phyloP scores from a whole-genome alignment of 768 basidiomycete genomes.

The Pulveroboletus sp. region DNA sequence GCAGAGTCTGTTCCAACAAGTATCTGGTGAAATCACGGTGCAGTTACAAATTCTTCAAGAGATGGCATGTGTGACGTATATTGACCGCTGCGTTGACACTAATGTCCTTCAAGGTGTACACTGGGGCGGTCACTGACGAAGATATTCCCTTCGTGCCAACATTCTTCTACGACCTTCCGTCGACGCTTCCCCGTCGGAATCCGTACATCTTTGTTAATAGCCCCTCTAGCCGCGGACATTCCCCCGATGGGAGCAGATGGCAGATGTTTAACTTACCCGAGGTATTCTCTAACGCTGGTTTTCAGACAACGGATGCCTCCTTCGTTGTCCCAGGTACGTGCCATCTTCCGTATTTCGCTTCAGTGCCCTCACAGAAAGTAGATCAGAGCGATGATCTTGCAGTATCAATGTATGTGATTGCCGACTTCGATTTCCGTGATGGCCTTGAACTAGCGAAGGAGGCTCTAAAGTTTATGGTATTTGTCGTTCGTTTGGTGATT shows the following conservation, averaged over 20 bases:
- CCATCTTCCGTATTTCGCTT: neutral
- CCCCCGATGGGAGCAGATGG: constrained; percentile 5
- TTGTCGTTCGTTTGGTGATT: constrained; percentile 13
- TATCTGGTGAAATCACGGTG: constrained; percentile 41
- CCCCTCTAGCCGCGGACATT: constrained; percentile 26
- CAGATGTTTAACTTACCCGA: constrained; percentile 30
- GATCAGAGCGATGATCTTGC: constrained; percentile 24
- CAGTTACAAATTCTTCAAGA: constrained; percentile 73
- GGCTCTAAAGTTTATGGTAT: constrained; percentile 61
- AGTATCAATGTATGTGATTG: constrained; percentile 60
- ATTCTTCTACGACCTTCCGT: constrained; percentile 90
- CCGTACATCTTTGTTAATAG: constrained; percentile 60
- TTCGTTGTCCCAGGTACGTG: constrained; percentile 65
- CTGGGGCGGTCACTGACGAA: constrained; percentile 51
- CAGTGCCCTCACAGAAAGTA: constrained; percentile 8
- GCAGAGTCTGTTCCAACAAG: constrained; percentile 25
- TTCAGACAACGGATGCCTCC: constrained; percentile 36
- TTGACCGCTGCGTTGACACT: neutral
- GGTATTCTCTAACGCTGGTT: constrained; percentile 31
- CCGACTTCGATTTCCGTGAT: constrained; percentile 65
- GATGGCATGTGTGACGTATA: constrained; percentile 41
- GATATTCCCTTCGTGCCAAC: constrained; percentile 48
- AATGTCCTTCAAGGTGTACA: constrained; percentile 45
- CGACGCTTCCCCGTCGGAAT: constrained; percentile 67
- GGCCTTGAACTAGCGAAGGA: constrained; percentile 60